These are phyloP conservation scores for Aspergillus homomorphus DNA, from an alignment of 495 filamentous ascomycete genomes.

Conservation along the genomic window DNA sequence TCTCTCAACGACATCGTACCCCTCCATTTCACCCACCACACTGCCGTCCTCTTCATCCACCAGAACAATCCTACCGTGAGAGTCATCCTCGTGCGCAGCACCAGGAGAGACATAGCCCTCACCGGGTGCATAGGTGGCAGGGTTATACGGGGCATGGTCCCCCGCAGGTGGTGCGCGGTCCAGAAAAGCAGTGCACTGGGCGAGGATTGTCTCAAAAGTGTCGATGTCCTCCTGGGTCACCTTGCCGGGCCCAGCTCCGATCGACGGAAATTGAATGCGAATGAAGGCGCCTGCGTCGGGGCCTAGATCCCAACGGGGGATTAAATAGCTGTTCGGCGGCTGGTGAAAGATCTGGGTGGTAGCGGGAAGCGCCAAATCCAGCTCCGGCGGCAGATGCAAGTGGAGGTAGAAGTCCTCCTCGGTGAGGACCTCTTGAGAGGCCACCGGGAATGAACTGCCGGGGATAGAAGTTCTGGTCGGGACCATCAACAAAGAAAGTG, in stretches of 20 bases:
- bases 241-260: conserved; percentile 59
- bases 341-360: conserved; percentile 95
- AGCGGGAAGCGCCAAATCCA: conserved; percentile 84
- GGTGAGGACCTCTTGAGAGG: conserved; percentile 40
- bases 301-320: conserved; percentile 88
- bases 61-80: conserved; percentile 65
- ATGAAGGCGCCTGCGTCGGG: conserved; percentile 86
- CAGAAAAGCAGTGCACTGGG: conserved; percentile 91
- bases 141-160: conserved; percentile 64
- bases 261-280: conserved; percentile 77
- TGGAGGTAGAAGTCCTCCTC: conserved; percentile 97
- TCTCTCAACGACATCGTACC: conserved; percentile 75
- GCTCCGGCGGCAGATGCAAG: conserved; percentile 86
- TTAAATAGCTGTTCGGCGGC: conserved; percentile 82
- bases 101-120: conserved; percentile 62
- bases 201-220: conserved; percentile 94
- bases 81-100: conserved; percentile 8
- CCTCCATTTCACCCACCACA: conserved; percentile 89
- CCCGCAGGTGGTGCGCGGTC: conserved; percentile 67
- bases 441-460: conserved; percentile 43
- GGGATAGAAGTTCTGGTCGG: conserved; percentile 74
- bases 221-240: conserved; percentile 88
- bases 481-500: conserved; percentile 88
- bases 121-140: conserved; percentile 71
- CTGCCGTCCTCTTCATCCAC: conserved; percentile 94